phyloP scores from a whole-genome alignment of 768 basidiomycete genomes.

The Calocera cornea region DNA sequence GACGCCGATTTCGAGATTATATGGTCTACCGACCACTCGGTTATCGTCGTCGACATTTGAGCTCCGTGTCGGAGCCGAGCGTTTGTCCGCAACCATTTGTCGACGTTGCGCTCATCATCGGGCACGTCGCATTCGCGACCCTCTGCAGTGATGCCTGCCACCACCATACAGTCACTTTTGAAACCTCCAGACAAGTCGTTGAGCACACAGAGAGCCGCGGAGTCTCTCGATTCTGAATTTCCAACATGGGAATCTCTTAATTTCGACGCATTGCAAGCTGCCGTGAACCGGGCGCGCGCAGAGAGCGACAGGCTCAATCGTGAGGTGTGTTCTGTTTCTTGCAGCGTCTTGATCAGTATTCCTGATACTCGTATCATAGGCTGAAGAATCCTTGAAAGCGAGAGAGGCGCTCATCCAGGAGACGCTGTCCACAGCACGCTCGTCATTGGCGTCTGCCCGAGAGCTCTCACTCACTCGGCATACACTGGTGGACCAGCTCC shows the following conservation, averaged over 20 bases:
- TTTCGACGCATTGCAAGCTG: slow-evolving; percentile 24
- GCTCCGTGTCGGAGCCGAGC: not conserved
- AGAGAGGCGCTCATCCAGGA: slow-evolving; percentile 33
- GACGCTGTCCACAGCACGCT: slow-evolving; percentile 35
- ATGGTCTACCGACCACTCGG: slow-evolving; percentile 3
- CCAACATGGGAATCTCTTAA: slow-evolving; percentile 39
- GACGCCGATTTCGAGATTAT: not conserved
- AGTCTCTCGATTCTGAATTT: slow-evolving; percentile 35
- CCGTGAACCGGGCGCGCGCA: not conserved
- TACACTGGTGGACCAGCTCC: slow-evolving; percentile 62
- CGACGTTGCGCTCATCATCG: not conserved
- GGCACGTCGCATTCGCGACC: not conserved
- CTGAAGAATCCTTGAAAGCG: slow-evolving; percentile 12
- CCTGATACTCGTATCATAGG: slow-evolving; percentile 25
- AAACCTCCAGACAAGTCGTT: slow-evolving; percentile 33
- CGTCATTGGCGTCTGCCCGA: slow-evolving; percentile 49
- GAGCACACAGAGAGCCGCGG: slow-evolving; percentile 27
- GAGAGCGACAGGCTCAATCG: not conserved
- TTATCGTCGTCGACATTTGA: not conserved
- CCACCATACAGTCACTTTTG: slow-evolving; percentile 36
- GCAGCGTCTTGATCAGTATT: not conserved
- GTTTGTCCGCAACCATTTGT: not conserved
- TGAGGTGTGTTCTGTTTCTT: not conserved
- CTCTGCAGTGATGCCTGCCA: slow-evolving; percentile 27
- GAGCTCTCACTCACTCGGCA: slow-evolving; percentile 65